Evolutionary conservation across 1,139 yeast species (phyloP), one percentile per base, ranked within the genome.

Genomic region (Hansenula sp.): DNA sequence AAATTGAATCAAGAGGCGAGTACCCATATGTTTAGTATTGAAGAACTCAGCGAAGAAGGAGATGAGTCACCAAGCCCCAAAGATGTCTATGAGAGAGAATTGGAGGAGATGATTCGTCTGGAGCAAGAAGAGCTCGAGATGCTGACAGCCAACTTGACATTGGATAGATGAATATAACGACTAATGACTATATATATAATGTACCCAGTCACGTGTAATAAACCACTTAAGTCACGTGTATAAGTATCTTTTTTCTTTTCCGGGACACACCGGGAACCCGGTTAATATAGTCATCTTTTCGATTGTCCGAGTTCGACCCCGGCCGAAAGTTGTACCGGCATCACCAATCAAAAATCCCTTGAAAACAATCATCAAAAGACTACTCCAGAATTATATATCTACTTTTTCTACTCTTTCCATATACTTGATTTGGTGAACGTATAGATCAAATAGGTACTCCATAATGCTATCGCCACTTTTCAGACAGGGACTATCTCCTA

Each of bases 61-160:
- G 12, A 28, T 17, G 30, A 31, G 16, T 11, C 8, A 19, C 13
- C 24, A 14, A 14, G 3, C 11, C 10, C 18, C 9, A 36, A 26
- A 20, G 36, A 37, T 19, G 26, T 18, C 6, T 39, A 40, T 17
- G 19, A 31, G 8, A 21, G 25, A 26, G 45, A 42, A 25, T 29
- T 43, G 12, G 46, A 45, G 17, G 32, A 31, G n/a, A 34, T 28
- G 32, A 16, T 36, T 11, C 16, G 35, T 9, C 27, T 30, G 16
- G 41, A 38, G 18, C 32, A 38, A 18, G 38, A 38, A n/a, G 41
- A 38, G 11, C n/a, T 38, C 16, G 47, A 46, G 19, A 31, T 29
- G 14, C 25, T 46, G 12, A 32, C 41, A 7, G 37, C 39, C 3
- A 37, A 40, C 11, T 10, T 46, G 29, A 33, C 20, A 12, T 22